Evolutionary conservation across 257 asterid genomes (phyloP).

Genomic region (Haberlea rhodopensis): DNA sequence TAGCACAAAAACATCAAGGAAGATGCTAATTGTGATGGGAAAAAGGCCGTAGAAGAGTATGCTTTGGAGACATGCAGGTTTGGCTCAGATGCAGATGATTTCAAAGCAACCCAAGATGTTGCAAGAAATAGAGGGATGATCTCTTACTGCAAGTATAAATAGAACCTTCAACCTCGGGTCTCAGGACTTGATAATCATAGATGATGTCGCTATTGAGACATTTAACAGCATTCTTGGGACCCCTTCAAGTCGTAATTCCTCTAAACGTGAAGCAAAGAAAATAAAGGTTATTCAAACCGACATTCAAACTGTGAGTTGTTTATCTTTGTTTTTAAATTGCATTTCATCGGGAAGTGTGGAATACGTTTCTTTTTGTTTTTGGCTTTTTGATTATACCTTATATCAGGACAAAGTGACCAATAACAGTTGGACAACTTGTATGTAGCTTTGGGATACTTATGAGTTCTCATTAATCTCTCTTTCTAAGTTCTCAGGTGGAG

Average conservation of each 20-base stretch:
- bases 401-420: conserved; percentile 45
- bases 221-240: conserved; percentile 29
- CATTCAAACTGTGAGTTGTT: conserved; percentile 45
- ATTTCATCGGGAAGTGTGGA: neutral
- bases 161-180: conserved; percentile 27
- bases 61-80: conserved; percentile 13
- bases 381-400: conserved; percentile 8
- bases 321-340: conserved; percentile 15
- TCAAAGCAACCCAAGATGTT: conserved; percentile 27
- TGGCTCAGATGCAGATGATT: conserved; percentile 29
- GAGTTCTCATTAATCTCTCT: conserved; percentile 7
- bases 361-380: neutral
- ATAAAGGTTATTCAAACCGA: conserved; percentile 48
- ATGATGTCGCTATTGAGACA: conserved; percentile 23
- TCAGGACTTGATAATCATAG: conserved; percentile 27
- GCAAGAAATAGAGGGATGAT: conserved; percentile 35
- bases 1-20: too few species aligned
- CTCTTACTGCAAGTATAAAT: conserved; percentile 32
- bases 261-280: conserved; percentile 40
- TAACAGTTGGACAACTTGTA: conserved; percentile 35
- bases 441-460: conserved; percentile 14
- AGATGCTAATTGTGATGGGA: neutral
- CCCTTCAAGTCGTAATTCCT: conserved; percentile 25
- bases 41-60: conserved; percentile 26
- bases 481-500: too few species aligned